Base-by-base conservation (phyloP, 2,329 filamentous ascomycete genomes). In the Elsinoe arachidis region DNA sequence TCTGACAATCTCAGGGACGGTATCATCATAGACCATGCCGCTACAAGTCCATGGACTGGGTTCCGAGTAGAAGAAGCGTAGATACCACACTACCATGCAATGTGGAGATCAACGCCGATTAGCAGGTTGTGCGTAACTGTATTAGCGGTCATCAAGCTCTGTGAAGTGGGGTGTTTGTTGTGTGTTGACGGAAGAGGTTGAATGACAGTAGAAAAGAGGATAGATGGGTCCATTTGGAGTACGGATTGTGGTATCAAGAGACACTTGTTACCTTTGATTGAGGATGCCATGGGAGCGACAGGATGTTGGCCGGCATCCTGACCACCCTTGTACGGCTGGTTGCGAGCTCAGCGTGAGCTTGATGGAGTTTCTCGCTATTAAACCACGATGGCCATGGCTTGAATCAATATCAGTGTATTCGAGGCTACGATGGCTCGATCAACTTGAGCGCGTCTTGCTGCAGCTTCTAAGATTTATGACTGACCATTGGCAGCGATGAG, bases 1-100 rank as follows among this genome's bases (percentile, higher is more conserved):
- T 56, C 43, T 56, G 43, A 47, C 34, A 43, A 56, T 47, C 23
- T 49, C 39, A 39, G 49, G 49, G 19, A 53, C 49, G 21, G 17
- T 53, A 17, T 53, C 49, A 15, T 53, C 49, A 53, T 53, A 53
- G 17, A 53, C 49, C 49, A 53, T 53, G 15, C 49, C 49, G 49
- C 34, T 53, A 34, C 49, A 53, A 17, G 46, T 51, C 49, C 17
- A 23, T 35, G 49, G 49, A 35, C 33, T 19, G 11, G 33, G 19
- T n/a, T 34, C 12, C 17, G 49, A 26, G 26, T 30, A 30, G 35
- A 53, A 53, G 49, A 53, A 34, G 17, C 49, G 49, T 17, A 34
- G 26, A 35, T 53, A 53, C 49, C 49, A 53, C 49, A 39, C 49
- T 53, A 53, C 49, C 49, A 53, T 53, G 35, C 49, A 53, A 53